A percentile compares a stretch with the other conserved stretches of the same genome.
Evolutionary conservation across 352 stramenopile species (phyloP).

Genomic region (Plasmopara muralis): DNA sequence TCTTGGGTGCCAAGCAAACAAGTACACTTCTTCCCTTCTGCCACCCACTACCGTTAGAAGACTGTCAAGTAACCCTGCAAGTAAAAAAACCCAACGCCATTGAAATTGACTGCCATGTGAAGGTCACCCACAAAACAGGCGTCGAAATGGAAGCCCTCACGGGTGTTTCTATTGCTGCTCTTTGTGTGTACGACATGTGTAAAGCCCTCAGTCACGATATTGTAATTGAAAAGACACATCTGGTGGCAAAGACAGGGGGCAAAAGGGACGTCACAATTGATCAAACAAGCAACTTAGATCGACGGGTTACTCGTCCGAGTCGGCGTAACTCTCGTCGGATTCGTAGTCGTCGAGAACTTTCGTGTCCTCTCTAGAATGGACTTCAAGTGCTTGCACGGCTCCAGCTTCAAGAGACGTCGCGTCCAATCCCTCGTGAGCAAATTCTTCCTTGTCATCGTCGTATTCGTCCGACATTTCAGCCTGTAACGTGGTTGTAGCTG

Average conservation of each 20-base stretch:
- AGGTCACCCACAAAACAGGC: slow-evolving; percentile 91
- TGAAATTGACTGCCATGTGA: slow-evolving; percentile 83
- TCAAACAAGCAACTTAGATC: neutral
- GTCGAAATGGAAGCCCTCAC: slow-evolving; percentile 96
- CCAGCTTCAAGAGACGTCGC: slow-evolving; percentile 11
- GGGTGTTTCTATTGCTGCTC: slow-evolving; percentile 88
- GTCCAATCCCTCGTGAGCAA: slow-evolving; percentile 21
- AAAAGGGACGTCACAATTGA: slow-evolving; percentile 68
- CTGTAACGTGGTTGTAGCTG: neutral
- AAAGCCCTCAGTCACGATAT: slow-evolving; percentile 96
- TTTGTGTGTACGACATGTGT: slow-evolving; percentile 98
- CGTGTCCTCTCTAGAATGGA: slow-evolving; percentile 12
- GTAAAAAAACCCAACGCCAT: slow-evolving; percentile 52
- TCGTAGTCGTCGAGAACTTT: slow-evolving; percentile 37
- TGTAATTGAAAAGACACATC: slow-evolving; percentile 84
- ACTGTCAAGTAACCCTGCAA: slow-evolving; percentile 84
- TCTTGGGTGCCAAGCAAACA: slow-evolving; percentile 91
- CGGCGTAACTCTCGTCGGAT: slow-evolving; percentile 43
- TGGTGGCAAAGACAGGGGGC: slow-evolving; percentile 89
- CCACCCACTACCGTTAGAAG: slow-evolving; percentile 88
- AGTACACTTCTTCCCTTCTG: slow-evolving; percentile 91
- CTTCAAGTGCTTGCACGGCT: slow-evolving; percentile 2
- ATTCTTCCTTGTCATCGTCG: slow-evolving; percentile 23
- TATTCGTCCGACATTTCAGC: slow-evolving; percentile 16
- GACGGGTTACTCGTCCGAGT: slow-evolving; percentile 34